phyloP scores from a whole-genome alignment of 805 yeast genomes.

The Lipomyces orientalis region DNA sequence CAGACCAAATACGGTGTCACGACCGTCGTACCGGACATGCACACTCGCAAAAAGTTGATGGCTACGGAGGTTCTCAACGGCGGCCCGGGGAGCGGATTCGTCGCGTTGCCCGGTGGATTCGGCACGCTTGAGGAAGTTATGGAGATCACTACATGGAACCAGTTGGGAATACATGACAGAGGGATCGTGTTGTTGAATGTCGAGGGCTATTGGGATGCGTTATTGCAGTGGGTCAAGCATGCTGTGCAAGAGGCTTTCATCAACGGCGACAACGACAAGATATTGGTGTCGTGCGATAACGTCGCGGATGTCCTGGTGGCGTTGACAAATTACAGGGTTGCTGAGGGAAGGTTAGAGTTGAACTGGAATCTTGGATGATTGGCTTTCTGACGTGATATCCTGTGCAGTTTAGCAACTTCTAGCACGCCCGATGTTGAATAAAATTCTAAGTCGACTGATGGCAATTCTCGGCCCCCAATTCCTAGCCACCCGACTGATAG shows the following conservation, averaged over 20 bases:
- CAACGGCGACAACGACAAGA: constrained; percentile 66
- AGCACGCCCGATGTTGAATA: too few species aligned
- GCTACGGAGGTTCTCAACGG: constrained; percentile 65
- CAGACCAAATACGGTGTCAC: constrained; percentile 65
- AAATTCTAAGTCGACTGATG: too few species aligned
- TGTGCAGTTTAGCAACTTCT: too few species aligned
- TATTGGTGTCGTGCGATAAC: constrained; percentile 70
- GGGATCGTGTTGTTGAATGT: constrained; percentile 81
- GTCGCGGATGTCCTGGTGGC: constrained; percentile 70
- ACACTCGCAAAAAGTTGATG: constrained; percentile 85
- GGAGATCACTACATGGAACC: constrained; percentile 92
- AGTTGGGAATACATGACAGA: constrained; percentile 80
- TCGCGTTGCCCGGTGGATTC: constrained; percentile 91
- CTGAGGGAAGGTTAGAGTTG: constrained; percentile 75
- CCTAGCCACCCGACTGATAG: too few species aligned
- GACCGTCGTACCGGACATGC: constrained; percentile 85
- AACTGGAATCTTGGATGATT: constrained; percentile 56
- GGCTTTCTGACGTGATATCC: background rate
- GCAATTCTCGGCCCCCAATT: too few species aligned
- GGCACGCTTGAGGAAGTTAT: constrained; percentile 89
- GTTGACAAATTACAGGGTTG: constrained; percentile 64
- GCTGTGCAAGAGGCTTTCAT: constrained; percentile 72
- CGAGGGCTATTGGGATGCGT: constrained; percentile 78
- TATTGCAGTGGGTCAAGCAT: constrained; percentile 64
- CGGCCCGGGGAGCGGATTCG: constrained; percentile 61